A percentile compares a stretch with the other conserved stretches of the same genome.
These are phyloP conservation scores for Apostasia shenzhenica DNA, from an alignment of 106 monocot species.

Conservation along the genomic window DNA sequence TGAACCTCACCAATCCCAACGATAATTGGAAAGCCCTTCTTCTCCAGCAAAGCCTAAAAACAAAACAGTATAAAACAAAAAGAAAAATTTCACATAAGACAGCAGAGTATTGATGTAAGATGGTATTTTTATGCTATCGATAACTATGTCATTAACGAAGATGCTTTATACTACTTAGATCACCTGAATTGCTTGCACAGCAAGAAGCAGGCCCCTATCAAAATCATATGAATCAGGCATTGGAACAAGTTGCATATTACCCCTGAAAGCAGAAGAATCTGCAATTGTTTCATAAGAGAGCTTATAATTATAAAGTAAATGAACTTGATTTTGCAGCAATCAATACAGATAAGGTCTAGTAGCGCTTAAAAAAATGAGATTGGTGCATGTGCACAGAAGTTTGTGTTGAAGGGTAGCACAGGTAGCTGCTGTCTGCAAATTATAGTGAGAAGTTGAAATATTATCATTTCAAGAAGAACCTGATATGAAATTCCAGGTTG, in stretches of 20 bases:
- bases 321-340: not conserved
- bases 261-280: conserved; percentile 76
- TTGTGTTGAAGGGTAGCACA: not conserved
- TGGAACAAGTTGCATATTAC: conserved; percentile 65
- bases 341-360: not conserved
- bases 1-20: conserved; percentile 74
- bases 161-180: not conserved
- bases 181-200: conserved; percentile 98
- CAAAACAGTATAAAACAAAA: conserved; percentile 1
- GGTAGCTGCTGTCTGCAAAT: not conserved
- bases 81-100: not conserved
- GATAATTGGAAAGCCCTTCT: conserved; percentile 88
- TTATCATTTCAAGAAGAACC: conserved; percentile 29
- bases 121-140: not conserved
- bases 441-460: not conserved
- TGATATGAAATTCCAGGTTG: conserved; percentile 79
- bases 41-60: conserved; percentile 85
- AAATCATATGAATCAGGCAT: conserved; percentile 90
- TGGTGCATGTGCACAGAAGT: not conserved
- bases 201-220: conserved; percentile 90
- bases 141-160: not conserved
- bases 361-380: not conserved
- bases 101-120: not conserved
- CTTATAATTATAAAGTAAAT: conserved; percentile 13
- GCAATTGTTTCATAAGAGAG: conserved; percentile 43